Conservation (phyloP, 345 rosid genomes). For the Raphanus raphanistrum region DNA sequence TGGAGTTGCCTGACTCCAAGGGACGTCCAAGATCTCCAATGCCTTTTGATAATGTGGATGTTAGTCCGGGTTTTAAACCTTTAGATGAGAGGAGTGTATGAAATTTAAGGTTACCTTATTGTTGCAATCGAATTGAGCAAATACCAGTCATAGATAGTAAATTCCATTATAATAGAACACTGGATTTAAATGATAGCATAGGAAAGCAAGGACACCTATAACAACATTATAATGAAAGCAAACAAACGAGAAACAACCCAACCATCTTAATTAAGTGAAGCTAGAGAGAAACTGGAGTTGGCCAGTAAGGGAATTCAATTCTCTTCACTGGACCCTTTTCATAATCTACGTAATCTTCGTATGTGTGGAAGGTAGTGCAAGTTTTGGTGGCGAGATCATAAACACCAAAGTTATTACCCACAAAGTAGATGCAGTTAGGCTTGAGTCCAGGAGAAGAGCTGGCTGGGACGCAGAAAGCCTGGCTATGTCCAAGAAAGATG, state of each 20-base stretch:
- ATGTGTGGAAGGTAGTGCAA: not conserved
- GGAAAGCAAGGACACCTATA: not conserved
- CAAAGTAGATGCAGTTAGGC: slow-evolving; percentile 17
- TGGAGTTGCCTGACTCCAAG: not conserved
- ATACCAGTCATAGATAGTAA: not conserved
- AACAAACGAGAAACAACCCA: too few species aligned
- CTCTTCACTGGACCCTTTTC: not conserved
- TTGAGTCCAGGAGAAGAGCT: slow-evolving; percentile 20
- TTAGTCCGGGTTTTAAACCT: not conserved
- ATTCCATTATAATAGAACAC: not conserved
- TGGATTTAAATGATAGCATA: not conserved
- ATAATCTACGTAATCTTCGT: not conserved
- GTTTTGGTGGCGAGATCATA: slow-evolving; percentile 9
- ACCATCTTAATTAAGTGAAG: not conserved
- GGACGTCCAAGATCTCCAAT: not conserved
- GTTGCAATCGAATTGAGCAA: not conserved
- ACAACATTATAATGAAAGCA: not conserved
- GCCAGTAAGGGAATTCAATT: not conserved
- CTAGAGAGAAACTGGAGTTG: not conserved
- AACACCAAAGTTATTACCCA: not conserved
- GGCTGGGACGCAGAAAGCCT: slow-evolving; percentile 3
- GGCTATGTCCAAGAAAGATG: slow-evolving; percentile 18
- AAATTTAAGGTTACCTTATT: not conserved
- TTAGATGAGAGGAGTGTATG: not conserved
- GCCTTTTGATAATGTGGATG: not conserved